Base-by-base conservation (phyloP, 2,329 filamentous ascomycete species). In the Colletotrichum sp. region DNA sequence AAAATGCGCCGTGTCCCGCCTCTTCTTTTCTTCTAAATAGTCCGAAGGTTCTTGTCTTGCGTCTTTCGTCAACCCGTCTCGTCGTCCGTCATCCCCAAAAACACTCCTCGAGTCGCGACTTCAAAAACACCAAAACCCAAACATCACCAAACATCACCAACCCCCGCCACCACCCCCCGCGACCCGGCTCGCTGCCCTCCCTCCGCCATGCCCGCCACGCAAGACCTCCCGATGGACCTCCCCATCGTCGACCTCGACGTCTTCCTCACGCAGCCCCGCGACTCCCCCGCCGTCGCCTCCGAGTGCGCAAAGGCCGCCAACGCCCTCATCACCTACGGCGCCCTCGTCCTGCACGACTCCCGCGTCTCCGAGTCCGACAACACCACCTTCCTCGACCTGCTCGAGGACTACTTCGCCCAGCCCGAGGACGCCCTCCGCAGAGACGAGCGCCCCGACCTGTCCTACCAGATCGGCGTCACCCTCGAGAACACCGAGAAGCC, bases 371-470 rank as follows among this genome's bases (percentile, higher is more conserved):
- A 89, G 77, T 77, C 82, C 4, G 88, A 90, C 81, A 92, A 92
- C 83, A 82, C 83, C 31, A 82, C 84, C 68, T 92, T 92, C 77
- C 87, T 92, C 70, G 89, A 92, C 80, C 84, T 92, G 47, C 86
- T 91, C n/a, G 90, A 92, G 81, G 89, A 91, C 83, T 92, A 92
- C 84, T 92, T 92, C 78, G 89, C 89, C 38, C 90, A 91, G 81
- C 87, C 89, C 18, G 82, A 83, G 21, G 84, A 80, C 11, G 80
- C 78, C 4, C 84, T 91, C 43, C 81, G 80, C 63, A 79, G 79
- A 43, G 90, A 92, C 76, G 89, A 91, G 83, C 86, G 89, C 4
- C 90, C 90, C 8, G 88, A 88, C 78, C 83, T 91, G 31, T 86
- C 87, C 78, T 91, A 90, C 83, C 90, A 92, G 82, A 86, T 92